Evolutionary conservation across 495 filamentous ascomycete genomes (phyloP), one percentile per base, ranked within the genome.

Genomic region (Oidiodendron maius): DNA sequence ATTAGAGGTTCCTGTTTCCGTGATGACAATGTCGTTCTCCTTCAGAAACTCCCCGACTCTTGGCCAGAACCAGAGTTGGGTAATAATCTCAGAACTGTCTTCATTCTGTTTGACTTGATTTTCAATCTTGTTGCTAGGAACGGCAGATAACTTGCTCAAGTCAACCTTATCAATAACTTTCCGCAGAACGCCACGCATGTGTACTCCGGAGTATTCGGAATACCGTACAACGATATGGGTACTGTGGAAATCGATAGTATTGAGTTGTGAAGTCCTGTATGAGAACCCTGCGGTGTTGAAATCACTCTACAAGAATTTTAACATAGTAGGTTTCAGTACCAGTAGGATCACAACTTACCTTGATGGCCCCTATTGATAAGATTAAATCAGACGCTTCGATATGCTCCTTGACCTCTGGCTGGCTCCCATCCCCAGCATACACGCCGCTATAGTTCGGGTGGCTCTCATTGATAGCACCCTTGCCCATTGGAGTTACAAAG

Each of bases 401-500:
- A 15, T 77, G 72, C 38, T 88, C 80, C 41, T 76, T 71, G 4
- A 95, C 87, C 22, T 75, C 83, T 0, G 77, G 64, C 36, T 83
- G 77, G 12, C 81, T 87, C n/a, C 85, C 91, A 52, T 78, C 76
- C 15, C 91, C 91, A 5, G 85, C 84, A 63, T 96, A 95, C 2
- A 95, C 89, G 40, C 91, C 91, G 16, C 87, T 87, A 57, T 86
- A 96, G 50, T 76, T 82, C 9, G 78, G 71, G 43, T 82, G 71
- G 1, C 76, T 79, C 61, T 97, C 90, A 51, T 95, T 75, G 41
- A 96, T 79, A 6, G 84, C 87, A 35, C 91, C 81, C 65, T 95
- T 95, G 50, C 91, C 89, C 89, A 95, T 94, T 1, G 91, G 91
- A 0, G 89, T 81, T 16, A 93, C 87, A 63, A 93, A 95, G 0